These are phyloP conservation scores for Phytophthora tubulina DNA, from an alignment of 352 stramenopile species.

Conservation along the genomic window DNA sequence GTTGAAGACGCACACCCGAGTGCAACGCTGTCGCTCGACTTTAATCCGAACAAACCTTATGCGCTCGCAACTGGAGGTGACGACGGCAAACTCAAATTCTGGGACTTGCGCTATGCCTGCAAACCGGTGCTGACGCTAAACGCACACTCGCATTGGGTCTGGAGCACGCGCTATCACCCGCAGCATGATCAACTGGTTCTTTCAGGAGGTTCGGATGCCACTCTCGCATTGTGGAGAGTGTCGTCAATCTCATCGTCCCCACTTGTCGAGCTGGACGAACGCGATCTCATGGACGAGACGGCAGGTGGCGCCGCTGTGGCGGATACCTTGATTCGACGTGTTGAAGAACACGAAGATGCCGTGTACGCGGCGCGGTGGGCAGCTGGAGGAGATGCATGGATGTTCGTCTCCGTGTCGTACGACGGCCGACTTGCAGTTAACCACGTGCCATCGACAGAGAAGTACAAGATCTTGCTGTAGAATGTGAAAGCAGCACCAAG, in stretches of 20 bases:
- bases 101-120: constrained; percentile 92
- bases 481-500: constrained; percentile 11
- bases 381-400: constrained; percentile 94
- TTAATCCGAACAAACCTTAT: constrained; percentile 98
- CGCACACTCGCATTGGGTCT: constrained; percentile 96
- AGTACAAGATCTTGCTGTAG: constrained; percentile 99
- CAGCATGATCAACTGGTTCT: constrained; percentile 99
- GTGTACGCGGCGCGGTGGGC: constrained; percentile 94
- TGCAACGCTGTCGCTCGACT: constrained; percentile 92
- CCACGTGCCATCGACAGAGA: constrained; percentile 98
- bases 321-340: constrained; percentile 83
- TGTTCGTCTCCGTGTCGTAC: constrained; percentile 96
- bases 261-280: constrained; percentile 94
- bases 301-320: constrained; percentile 64
- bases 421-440: constrained; percentile 96
- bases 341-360: constrained; percentile 96
- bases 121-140: constrained; percentile 85
- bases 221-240: constrained; percentile 96
- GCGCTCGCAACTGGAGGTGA: constrained; percentile 92
- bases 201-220: constrained; percentile 92
- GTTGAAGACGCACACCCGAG: constrained; percentile 72
- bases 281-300: constrained; percentile 74
- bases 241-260: constrained; percentile 97
- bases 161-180: constrained; percentile 95
- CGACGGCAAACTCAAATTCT: constrained; percentile 98